Conservation (phyloP, 1,284 basidiomycete species). For the Porodaedalea pini region DNA sequence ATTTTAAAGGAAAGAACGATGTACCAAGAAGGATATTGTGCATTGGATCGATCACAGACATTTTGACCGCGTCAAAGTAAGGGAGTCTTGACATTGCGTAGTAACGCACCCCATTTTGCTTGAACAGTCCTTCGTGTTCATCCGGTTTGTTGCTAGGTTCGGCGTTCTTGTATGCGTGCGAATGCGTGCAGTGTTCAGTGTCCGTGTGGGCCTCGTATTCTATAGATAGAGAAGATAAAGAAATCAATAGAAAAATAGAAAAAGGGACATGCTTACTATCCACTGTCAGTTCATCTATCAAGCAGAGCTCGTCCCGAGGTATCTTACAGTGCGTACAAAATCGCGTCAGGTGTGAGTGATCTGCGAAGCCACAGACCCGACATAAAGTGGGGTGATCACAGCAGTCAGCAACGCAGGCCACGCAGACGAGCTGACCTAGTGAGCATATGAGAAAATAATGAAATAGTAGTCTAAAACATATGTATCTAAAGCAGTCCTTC, state of each 20-base stretch:
- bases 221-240: too few species aligned
- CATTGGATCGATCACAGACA: slow-evolving; percentile 22
- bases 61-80: slow-evolving; percentile 20
- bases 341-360: neutral
- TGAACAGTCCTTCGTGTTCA: slow-evolving; percentile 1
- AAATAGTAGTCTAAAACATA: neutral
- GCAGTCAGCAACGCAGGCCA: slow-evolving; percentile 6
- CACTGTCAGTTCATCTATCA: too few species aligned
- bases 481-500: too few species aligned
- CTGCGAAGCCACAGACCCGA: slow-evolving; percentile 13
- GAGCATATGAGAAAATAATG: neutral
- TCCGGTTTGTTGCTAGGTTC: too few species aligned
- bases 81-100: slow-evolving; percentile 10
- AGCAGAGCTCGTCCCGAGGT: neutral
- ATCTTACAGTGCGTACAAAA: slow-evolving; percentile 14
- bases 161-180: too few species aligned
- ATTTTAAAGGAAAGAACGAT: neutral
- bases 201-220: too few species aligned
- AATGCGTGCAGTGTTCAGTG: too few species aligned
- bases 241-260: too few species aligned
- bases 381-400: slow-evolving; percentile 19
- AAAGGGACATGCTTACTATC: too few species aligned
- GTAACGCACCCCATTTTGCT: slow-evolving; percentile 13
- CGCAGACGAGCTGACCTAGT: neutral
- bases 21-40: slow-evolving; percentile 22